Evolutionary conservation across 2,329 filamentous ascomycete genomes (phyloP).

Genomic region (Hirsutella minnesotensis): DNA sequence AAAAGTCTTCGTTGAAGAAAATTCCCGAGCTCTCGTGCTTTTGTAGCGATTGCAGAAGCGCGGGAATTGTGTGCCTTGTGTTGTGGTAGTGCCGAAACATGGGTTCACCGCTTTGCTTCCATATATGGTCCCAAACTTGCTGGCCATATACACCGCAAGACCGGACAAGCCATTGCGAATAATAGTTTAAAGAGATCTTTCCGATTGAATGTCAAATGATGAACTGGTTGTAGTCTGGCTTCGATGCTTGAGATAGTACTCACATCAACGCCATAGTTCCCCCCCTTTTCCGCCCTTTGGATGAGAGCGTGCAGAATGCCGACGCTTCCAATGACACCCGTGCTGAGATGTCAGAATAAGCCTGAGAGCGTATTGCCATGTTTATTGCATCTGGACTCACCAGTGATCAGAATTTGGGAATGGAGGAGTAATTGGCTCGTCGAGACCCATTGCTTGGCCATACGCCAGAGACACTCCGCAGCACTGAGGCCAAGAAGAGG

Average conservation of each 20-base stretch:
- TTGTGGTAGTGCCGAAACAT: conserved; percentile 39
- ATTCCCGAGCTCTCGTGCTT: conserved; percentile 15
- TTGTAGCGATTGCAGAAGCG: conserved; percentile 23
- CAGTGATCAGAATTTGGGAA: conserved; percentile 20
- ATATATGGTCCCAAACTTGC: conserved; percentile 18
- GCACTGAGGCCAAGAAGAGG: conserved; percentile 8
- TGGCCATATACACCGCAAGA: neutral
- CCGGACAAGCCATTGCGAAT: neutral
- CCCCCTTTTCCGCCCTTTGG: neutral
- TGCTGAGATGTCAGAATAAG: neutral
- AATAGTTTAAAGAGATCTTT: neutral
- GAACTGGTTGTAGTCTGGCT: too few species aligned
- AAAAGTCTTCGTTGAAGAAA: conserved; percentile 35
- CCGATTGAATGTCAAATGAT: neutral
- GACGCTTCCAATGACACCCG: neutral
- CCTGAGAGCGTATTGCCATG: neutral
- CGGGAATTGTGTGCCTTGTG: conserved; percentile 27
- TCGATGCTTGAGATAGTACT: too few species aligned
- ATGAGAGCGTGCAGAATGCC: neutral
- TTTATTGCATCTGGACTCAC: conserved; percentile 3
- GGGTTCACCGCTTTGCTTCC: conserved; percentile 33
- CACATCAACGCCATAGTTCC: neutral
- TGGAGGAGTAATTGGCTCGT: conserved; percentile 15
- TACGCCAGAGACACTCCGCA: conserved; percentile 33
- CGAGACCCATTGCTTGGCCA: conserved; percentile 26